Percentiles rank a stretch among this genome's conserved stretches.
phyloP scores from a whole-genome alignment of 1,284 basidiomycete genomes.

The Porphyrellus sp. region DNA sequence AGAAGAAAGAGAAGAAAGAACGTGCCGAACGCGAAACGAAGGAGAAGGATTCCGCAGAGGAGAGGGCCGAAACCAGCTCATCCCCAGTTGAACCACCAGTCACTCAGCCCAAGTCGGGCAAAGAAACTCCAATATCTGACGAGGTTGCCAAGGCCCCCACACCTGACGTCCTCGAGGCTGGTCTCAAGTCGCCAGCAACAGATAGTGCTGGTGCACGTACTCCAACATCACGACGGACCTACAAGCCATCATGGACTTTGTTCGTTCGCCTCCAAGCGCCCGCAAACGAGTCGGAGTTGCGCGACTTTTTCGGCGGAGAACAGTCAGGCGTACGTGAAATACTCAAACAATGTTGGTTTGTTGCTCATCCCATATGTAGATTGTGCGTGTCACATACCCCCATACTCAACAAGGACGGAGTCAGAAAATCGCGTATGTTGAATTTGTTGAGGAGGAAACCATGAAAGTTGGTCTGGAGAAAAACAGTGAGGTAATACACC shows the following conservation, averaged over 20 bases:
- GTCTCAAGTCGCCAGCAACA: slow-evolving; percentile 48
- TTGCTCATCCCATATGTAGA: slow-evolving; percentile 42
- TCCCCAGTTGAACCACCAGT: slow-evolving; percentile 22
- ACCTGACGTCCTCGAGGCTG: slow-evolving; percentile 39
- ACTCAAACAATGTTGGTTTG: not conserved
- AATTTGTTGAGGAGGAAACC: slow-evolving; percentile 80
- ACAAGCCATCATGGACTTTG: slow-evolving; percentile 80
- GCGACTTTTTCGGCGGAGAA: slow-evolving; percentile 72
- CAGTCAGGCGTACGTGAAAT: slow-evolving; percentile 52
- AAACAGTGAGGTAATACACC: slow-evolving; percentile 54
- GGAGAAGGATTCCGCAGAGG: slow-evolving; percentile 39
- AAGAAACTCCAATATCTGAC: slow-evolving; percentile 40
- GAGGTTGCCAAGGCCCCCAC: slow-evolving; percentile 29
- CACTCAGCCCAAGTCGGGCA: slow-evolving; percentile 38
- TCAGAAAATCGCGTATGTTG: slow-evolving; percentile 72
- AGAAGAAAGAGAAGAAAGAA: slow-evolving; percentile 57
- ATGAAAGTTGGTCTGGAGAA: slow-evolving; percentile 76
- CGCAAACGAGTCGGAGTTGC: slow-evolving; percentile 65
- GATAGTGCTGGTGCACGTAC: slow-evolving; percentile 63
- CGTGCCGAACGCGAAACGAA: slow-evolving; percentile 36
- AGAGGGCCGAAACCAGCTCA: slow-evolving; percentile 28
- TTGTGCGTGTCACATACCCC: slow-evolving; percentile 70
- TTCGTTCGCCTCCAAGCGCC: slow-evolving; percentile 69
- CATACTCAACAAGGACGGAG: slow-evolving; percentile 43
- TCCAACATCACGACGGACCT: slow-evolving; percentile 57